Evolutionary conservation across 1,139 yeast genomes (phyloP), one percentile per base, ranked within the genome.

Genomic region (Scheffersomyces segobiensis): DNA sequence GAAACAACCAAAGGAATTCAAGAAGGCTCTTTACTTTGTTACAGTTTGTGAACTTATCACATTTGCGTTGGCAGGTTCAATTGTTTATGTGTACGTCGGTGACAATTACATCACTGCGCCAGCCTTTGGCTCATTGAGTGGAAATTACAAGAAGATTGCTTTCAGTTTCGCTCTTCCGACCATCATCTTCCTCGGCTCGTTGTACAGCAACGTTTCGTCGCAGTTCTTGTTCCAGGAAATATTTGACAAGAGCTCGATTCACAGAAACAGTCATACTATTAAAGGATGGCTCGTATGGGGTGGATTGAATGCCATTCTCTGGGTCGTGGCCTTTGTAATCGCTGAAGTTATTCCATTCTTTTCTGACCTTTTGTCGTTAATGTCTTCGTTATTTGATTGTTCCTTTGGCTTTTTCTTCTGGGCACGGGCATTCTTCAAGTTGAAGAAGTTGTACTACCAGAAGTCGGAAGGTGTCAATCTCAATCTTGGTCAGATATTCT

Each of bases 351-450:
- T 86, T 65, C 89, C 89, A 17, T 85, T 86, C 70, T 86, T 86
- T 69, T 78, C 85, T 42, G 88, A 85, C 65, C 71, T 86, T 63
- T 74, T 86, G 53, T 79, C 87, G 6, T 73, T 86, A 65, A 85
- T 86, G 88, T 81, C 85, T n/a, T 84, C 89, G 3, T 73, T 86
- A 55, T 86, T 86, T 65, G 89, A 85, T 68, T 83, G 88, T 67
- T 86, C 87, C 86, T 86, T 86, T 65, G 89, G 89, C 0, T 86
- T 83, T 65, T 82, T 85, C 21, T 86, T 85, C 65, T 86, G 89
- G 89, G 88, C 87, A n/a, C 79, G 83, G 47, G 88, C 89, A 0
- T 85, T 70, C 68, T 77, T 85, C 66, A 79, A 78, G 63, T 72
- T 81, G 62, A 75, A 71, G 61, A 72, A 72, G 54, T 63, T 63